phyloP scores from a whole-genome alignment of 2,329 filamentous ascomycete species.

The Pseudogymnoascus sp. region DNA sequence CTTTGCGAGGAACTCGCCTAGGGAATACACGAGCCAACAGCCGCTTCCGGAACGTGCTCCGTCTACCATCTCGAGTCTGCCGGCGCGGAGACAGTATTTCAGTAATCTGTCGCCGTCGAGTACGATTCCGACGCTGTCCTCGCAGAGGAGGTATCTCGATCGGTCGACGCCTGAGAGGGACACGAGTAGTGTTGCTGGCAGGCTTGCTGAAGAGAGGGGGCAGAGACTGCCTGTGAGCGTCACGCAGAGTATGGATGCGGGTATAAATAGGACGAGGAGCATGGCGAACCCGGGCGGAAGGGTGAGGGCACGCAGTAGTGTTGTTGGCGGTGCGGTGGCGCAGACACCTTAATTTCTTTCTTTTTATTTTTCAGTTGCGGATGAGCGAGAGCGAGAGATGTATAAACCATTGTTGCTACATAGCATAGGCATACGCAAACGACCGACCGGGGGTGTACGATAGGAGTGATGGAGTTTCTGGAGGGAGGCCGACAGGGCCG shows the following conservation, averaged over 20 bases:
- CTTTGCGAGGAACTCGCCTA: slow-evolving; percentile 29
- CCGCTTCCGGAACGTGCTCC: slow-evolving; percentile 31
- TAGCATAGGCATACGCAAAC: background rate
- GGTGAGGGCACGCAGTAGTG: background rate
- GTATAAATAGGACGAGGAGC: slow-evolving; percentile 5
- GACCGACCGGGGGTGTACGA: background rate
- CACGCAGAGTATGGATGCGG: slow-evolving; percentile 4
- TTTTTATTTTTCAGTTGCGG: background rate
- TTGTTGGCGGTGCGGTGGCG: background rate
- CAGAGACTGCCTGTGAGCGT: slow-evolving; percentile 41
- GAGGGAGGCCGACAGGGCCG: background rate
- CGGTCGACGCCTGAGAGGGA: slow-evolving; percentile 38
- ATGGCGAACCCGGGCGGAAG: background rate
- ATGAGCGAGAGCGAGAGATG: background rate
- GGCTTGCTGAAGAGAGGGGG: slow-evolving; percentile 34
- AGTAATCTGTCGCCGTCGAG: slow-evolving; percentile 37
- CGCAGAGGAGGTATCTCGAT: slow-evolving; percentile 43
- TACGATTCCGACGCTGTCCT: slow-evolving; percentile 32
- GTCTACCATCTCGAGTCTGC: slow-evolving; percentile 39
- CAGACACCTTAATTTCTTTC: background rate
- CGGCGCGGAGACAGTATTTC: slow-evolving; percentile 46
- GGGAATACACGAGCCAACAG: slow-evolving; percentile 36
- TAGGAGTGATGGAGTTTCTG: background rate
- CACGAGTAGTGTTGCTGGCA: slow-evolving; percentile 31
- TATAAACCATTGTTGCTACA: slow-evolving; percentile 7